Evolutionary conservation across 73 alveolate species (phyloP).

Genomic region (Paramecium sonneborni): DNA sequence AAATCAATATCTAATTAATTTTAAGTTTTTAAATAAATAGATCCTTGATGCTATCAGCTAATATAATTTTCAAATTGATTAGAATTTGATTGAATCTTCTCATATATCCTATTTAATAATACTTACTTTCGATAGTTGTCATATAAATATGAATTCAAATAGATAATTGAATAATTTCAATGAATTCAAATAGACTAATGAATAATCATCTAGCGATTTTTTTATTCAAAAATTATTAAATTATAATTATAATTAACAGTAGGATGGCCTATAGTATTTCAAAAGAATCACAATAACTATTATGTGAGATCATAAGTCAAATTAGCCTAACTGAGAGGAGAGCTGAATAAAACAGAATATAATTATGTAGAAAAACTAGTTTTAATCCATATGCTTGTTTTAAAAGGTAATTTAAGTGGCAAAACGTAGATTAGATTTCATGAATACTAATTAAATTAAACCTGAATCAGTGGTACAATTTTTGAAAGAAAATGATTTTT

Average conservation of each 20-base stretch:
- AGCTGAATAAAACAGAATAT: conserved; percentile 5
- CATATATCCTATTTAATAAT: too few relatives aligned
- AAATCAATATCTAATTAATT: not conserved
- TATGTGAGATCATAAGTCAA: conserved; percentile 9
- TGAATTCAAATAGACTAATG: too few relatives aligned
- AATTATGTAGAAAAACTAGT: conserved; percentile 25
- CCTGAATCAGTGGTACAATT: not conserved
- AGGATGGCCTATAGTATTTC: conserved; percentile 20
- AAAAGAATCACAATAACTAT: conserved; percentile 1
- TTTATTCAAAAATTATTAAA: not conserved
- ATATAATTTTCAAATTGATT: too few relatives aligned
- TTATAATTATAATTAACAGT: conserved; percentile 6
- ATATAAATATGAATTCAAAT: too few relatives aligned
- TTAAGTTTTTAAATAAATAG: too few relatives aligned
- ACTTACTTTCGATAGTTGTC: too few relatives aligned
- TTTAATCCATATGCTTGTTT: conserved; percentile 19
- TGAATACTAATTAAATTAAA: not conserved
- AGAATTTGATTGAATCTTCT: too few relatives aligned
- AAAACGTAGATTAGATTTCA: not conserved
- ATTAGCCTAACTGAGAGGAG: conserved; percentile 16
- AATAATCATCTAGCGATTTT: not conserved
- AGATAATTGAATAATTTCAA: too few relatives aligned
- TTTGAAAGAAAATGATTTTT: not conserved
- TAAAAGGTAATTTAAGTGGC: not conserved
- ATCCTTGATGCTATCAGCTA: too few relatives aligned